phyloP scores from a whole-genome alignment of 805 yeast genomes.

The Suhomyces sp. region DNA sequence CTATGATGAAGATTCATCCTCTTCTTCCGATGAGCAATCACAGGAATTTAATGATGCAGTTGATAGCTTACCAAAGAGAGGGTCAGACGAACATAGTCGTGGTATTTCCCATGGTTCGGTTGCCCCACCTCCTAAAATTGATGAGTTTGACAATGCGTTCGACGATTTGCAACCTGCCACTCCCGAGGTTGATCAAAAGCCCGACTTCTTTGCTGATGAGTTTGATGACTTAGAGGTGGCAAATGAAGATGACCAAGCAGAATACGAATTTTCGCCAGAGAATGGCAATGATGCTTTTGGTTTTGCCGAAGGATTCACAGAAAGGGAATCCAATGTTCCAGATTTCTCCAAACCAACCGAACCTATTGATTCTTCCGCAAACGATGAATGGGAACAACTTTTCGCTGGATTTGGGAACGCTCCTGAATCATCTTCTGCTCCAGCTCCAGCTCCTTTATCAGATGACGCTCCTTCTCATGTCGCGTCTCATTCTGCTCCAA shows the following conservation, averaged over 20 bases:
- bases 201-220: constrained; percentile 38
- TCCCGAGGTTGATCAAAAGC: constrained; percentile 9
- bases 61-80: constrained; percentile 21
- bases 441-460: constrained; percentile 10
- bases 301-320: constrained; percentile 33
- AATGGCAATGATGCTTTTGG: constrained; percentile 21
- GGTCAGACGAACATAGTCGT: too few species aligned
- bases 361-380: constrained; percentile 19
- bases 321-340: constrained; percentile 11
- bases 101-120: not conserved
- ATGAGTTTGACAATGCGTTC: constrained; percentile 38
- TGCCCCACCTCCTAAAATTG: constrained; percentile 13
- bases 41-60: constrained; percentile 39
- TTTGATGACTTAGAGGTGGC: constrained; percentile 40
- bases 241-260: constrained; percentile 24
- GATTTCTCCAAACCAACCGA: constrained; percentile 14
- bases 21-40: constrained; percentile 35
- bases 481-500: not conserved
- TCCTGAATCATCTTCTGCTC: constrained; percentile 13
- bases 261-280: constrained; percentile 25
- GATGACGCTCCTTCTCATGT: constrained; percentile 8
- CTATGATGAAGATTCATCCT: constrained; percentile 51
- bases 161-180: constrained; percentile 39
- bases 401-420: constrained; percentile 83
- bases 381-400: constrained; percentile 91